Conservation (phyloP, 495 filamentous ascomycete genomes). For the Aspergillus bridgeri region DNA sequence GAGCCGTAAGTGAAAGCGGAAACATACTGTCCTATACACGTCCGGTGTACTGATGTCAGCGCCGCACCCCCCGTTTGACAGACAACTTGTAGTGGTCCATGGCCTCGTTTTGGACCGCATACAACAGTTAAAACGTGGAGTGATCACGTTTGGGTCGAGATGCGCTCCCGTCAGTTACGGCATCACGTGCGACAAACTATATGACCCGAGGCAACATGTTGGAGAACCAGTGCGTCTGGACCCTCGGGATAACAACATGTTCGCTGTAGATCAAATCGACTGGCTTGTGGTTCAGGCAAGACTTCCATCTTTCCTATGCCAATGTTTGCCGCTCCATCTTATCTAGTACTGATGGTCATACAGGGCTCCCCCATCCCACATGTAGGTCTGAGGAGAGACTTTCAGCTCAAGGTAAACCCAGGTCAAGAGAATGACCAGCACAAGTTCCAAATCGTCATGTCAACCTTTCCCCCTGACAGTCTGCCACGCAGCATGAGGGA, state of each 20-base stretch:
- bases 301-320: neutral
- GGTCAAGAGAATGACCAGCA: slow-evolving; percentile 37
- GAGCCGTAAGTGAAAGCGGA: slow-evolving; percentile 42
- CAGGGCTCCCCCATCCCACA: slow-evolving; percentile 37
- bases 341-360: neutral
- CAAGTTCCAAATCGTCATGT: slow-evolving; percentile 50
- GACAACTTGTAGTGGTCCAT: slow-evolving; percentile 55
- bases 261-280: slow-evolving; percentile 50
- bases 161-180: slow-evolving; percentile 57
- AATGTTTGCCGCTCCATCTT: neutral
- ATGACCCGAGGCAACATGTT: slow-evolving; percentile 42
- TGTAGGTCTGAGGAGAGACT: slow-evolving; percentile 38
- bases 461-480: slow-evolving; percentile 31
- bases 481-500: slow-evolving; percentile 43
- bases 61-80: slow-evolving; percentile 4
- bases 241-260: slow-evolving; percentile 42
- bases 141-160: slow-evolving; percentile 41
- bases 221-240: slow-evolving; percentile 41
- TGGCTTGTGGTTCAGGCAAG: slow-evolving; percentile 53
- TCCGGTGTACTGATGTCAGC: neutral
- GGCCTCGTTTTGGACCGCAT: slow-evolving; percentile 54
- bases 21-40: neutral
- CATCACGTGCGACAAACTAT: slow-evolving; percentile 45
- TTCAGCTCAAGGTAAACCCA: slow-evolving; percentile 42
- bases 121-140: slow-evolving; percentile 43